phyloP scores from a whole-genome alignment of 352 stramenopile species.

The Pythium phragmitis region DNA sequence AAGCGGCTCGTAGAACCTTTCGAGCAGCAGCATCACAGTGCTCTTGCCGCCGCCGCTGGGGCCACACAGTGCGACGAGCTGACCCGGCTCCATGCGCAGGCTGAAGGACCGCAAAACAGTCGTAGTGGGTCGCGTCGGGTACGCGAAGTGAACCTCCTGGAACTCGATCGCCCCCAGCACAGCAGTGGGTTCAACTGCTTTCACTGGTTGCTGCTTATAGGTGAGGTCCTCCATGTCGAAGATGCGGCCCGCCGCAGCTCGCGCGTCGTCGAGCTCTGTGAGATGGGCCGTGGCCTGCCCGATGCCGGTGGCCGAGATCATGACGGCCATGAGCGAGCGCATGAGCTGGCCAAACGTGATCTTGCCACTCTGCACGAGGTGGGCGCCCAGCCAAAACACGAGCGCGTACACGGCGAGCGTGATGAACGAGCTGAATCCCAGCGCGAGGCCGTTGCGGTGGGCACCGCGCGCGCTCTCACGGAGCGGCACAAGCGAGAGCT shows the following conservation, averaged over 20 bases:
- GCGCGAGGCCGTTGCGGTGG: constrained; percentile 17
- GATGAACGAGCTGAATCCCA: constrained; percentile 30
- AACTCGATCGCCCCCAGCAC: constrained; percentile 49
- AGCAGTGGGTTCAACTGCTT: not conserved
- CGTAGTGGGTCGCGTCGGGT: constrained; percentile 59
- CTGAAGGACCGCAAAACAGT: constrained; percentile 80
- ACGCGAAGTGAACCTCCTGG: constrained; percentile 69
- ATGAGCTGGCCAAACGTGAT: constrained; percentile 44
- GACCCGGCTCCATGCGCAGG: constrained; percentile 67
- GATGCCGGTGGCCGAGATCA: constrained; percentile 39
- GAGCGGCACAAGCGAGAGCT: constrained; percentile 20
- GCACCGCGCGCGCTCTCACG: constrained; percentile 1
- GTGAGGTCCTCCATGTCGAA: constrained; percentile 34
- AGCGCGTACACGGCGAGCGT: constrained; percentile 26
- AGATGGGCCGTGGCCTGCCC: constrained; percentile 33
- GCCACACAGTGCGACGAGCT: constrained; percentile 54
- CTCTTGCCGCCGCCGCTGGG: constrained; percentile 30
- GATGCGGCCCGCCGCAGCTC: constrained; percentile 46
- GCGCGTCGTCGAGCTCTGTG: constrained; percentile 68
- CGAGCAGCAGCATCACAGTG: constrained; percentile 33
- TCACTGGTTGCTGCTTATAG: not conserved
- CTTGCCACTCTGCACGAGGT: constrained; percentile 34
- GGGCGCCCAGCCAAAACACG: constrained; percentile 31
- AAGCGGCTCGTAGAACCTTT: constrained; percentile 71
- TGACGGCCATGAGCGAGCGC: constrained; percentile 42